Evolutionary conservation across 352 stramenopile genomes (phyloP), one percentile per base, ranked within the genome.

Genomic region (Globisporangium barbulae): DNA sequence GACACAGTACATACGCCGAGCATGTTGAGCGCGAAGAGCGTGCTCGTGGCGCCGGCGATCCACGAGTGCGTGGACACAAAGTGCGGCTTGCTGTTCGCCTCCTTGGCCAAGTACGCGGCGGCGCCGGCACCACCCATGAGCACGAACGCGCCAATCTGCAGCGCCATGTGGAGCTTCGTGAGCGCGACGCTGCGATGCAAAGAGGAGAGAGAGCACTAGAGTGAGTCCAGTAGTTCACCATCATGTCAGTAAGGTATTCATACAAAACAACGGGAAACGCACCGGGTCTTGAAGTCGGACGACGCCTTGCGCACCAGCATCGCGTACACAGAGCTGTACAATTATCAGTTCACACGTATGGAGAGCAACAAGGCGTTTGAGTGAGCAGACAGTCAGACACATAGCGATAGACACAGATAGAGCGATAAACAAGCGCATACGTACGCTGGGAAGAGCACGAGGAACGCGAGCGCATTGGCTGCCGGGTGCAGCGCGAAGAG

Each of bases 1-100:
- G 13, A 28, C 25, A 41, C 25, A 41, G 52, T 22, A 56, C 71
- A 37, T 65, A 90, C 81, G 8, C 78, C 80, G 5, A 91, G 66
- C 55, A 85, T 70, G 67, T 88, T 88, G 44, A 91, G 70, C 35
- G 69, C 69, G n/a, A 75, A 74, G 17, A 91, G 42, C 48, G 68
- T 81, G 35, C 59, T 65, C 17, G 74, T 85, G 17, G 30, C 69
- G 5, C 63, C 76, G 0, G 79, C 79, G n/a, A 88, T 54, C 82
- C 82, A 91, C 64, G 82, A 91, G 72, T 91, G 82, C n/a, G 73
- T 81, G 19, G 78, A 85, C 50, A 77, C 85, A 53, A 91, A 88
- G 57, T 91, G 82, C 12, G 80, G 67, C 61, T 89, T 91, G 41
- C 68, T 72, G 45, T 68, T 72, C 31, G 75, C 67, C 22, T 88